Evolutionary conservation across 345 rosid genomes (phyloP), one percentile per base, ranked within the genome.

Genomic region (Pistacia atlantica): DNA sequence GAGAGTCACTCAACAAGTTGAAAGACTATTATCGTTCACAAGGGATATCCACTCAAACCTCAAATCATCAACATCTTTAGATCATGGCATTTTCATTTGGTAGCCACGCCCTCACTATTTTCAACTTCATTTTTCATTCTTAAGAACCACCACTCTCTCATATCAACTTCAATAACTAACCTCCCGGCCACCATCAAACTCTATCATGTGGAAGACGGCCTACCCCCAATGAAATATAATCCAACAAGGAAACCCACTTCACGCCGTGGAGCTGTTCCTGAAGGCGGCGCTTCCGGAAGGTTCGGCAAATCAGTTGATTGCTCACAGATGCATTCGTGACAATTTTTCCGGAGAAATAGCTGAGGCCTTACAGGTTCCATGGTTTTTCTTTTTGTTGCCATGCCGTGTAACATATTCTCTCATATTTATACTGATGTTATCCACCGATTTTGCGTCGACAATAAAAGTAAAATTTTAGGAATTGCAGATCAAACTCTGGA

Each of bases 31-130:
- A 4, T 42, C 45, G 6, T 42, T 42, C 9, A 5, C 46, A 42
- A 42, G 46, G 6, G 46, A 42, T 42, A 14, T 45, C 38, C 20
- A 33, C n/a, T 71, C 74, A 71, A 56, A 37, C 35, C 51, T 71
- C 35, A 56, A 13, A 5, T 22, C 49, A n/a, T 35, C 78, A 46
- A 51, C 95, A 88, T 78, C 87, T 89, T 4, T 91, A 89, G 0
- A 84, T 87, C 46, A 79, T 92, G 33, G 90, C 93, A 25, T 92
- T 90, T 75, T 93, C 93, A 18, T 89, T 86, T 38, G 84, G 87
- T 33, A 78, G 86, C 74, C 96, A 92, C 71, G 87, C 87, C 0
- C 54, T 83, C 63, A 79, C 94, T 20, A 86, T 89, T 64, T 82
- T 88, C 12, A 48, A 86, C 59, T 75, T 92, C 42, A 64, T 0